Conservation (phyloP, 2,329 filamentous ascomycete genomes). For the Dendryphion nanum region DNA sequence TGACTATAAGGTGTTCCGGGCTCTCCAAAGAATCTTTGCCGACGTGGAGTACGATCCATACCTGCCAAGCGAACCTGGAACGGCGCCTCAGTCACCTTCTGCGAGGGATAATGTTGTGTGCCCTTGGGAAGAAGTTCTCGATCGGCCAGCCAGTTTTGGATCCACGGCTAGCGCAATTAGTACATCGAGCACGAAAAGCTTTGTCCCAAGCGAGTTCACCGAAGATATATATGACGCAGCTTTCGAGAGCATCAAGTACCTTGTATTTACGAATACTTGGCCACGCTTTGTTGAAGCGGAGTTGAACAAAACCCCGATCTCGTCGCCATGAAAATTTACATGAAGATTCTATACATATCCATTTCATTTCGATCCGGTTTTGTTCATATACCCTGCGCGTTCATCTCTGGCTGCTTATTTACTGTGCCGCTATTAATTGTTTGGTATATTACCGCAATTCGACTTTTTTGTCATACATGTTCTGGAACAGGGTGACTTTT, state of each 20-base stretch:
- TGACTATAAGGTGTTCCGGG: slow-evolving; percentile 40
- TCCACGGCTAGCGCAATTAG: slow-evolving; percentile 21
- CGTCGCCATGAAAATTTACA: slow-evolving; percentile 8
- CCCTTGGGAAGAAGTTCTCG: slow-evolving; percentile 36
- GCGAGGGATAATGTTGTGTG: slow-evolving; percentile 36
- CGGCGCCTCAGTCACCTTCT: slow-evolving; percentile 19
- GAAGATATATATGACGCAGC: slow-evolving; percentile 34
- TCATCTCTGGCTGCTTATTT: too few relatives aligned
- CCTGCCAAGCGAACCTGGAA: slow-evolving; percentile 23
- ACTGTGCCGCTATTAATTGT: too few relatives aligned
- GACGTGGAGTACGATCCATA: slow-evolving; percentile 37
- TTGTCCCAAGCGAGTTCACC: slow-evolving; percentile 36
- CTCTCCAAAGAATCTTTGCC: slow-evolving; percentile 29
- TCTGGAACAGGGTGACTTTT: too few relatives aligned
- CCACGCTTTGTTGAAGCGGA: slow-evolving; percentile 36
- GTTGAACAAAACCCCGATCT: slow-evolving; percentile 19
- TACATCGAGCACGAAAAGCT: slow-evolving; percentile 19
- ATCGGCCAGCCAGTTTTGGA: slow-evolving; percentile 30
- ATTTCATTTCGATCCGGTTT: slow-evolving; percentile 4
- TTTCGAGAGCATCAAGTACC: slow-evolving; percentile 39
- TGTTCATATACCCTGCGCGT: too few relatives aligned
- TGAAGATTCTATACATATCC: not conserved
- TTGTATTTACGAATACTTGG: slow-evolving; percentile 41
- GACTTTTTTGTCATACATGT: too few relatives aligned
- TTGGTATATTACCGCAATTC: too few relatives aligned